Evolutionary conservation across 345 rosid species (phyloP), one percentile per base, ranked within the genome.

Genomic region (Pistacia atlantica): DNA sequence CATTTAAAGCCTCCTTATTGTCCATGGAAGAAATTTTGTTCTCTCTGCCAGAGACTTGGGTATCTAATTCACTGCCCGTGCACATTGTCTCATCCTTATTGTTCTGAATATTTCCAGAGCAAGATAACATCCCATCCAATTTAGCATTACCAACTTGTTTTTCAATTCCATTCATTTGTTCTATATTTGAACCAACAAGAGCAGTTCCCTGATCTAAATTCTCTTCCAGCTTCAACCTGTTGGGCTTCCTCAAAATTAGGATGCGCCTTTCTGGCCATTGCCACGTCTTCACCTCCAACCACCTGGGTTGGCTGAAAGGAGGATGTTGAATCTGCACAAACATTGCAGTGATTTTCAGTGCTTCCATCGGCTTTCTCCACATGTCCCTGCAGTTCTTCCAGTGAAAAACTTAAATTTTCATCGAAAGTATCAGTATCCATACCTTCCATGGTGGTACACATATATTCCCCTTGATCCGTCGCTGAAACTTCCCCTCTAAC

Each of bases 361-460:
- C 81, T 71, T 68, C 65, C 82, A 56, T 75, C 83, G 2, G 68
- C 80, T 65, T 57, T 67, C 74, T 81, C 82, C 66, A 74, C 69
- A 31, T 81, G 73, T 61, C 59, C 84, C 80, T 78, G 80, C 71
- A 65, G 75, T 77, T 87, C 88, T 80, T 85, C 89, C 72, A 76
- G 73, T 75, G 82, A 74, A 85, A 78, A 69, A 78, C 77, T 79
- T 77, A 82, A 85, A 80, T 74, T 80, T 64, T 79, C 82, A 87
- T 81, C 73, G 78, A 77, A 82, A 80, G 77, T 77, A 80, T 86
- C 89, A 78, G 85, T 78, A 72, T 87, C 87, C 92, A 85, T 89
- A 81, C 88, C 91, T 81, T 87, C 87, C 60, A 72, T 51, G 45
- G 78, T 74, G 58, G 84, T 79, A 78, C 73, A 68, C 7, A 78